phyloP scores from a whole-genome alignment of 2,329 filamentous ascomycete genomes.

The Ilyonectria robusta region DNA sequence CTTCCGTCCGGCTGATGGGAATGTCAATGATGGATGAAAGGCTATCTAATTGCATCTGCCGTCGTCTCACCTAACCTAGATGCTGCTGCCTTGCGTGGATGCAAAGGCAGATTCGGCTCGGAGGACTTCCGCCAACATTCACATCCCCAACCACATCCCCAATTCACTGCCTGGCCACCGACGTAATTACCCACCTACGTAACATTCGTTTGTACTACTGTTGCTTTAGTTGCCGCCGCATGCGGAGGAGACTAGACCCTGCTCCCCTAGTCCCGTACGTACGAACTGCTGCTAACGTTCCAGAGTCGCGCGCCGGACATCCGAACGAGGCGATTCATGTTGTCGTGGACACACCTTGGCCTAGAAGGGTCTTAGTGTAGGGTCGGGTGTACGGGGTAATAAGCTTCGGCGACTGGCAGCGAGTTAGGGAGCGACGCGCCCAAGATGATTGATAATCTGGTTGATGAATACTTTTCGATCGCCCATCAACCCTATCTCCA shows the following conservation, averaged over 20 bases:
- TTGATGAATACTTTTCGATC: conserved; percentile 2
- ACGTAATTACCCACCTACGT: background rate
- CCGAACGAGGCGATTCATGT: background rate
- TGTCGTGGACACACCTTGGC: background rate
- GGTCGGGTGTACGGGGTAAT: conserved; percentile 20
- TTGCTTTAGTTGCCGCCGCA: conserved; percentile 1
- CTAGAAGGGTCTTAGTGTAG: conserved; percentile 1
- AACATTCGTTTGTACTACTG: background rate
- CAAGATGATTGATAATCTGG: conserved; percentile 6
- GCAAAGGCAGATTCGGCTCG: background rate
- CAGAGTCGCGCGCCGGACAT: conserved; percentile 11
- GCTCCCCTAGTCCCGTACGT: background rate
- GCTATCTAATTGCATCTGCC: background rate
- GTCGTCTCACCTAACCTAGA: background rate
- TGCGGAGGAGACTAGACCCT: conserved; percentile 2
- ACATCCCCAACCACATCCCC: background rate
- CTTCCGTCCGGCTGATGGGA: conserved; percentile 1
- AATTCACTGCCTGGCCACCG: background rate
- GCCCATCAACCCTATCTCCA: conserved; percentile 3
- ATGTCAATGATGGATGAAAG: conserved; percentile 1
- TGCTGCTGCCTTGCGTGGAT: background rate
- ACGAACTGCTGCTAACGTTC: background rate
- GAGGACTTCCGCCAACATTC: background rate
- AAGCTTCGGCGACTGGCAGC: background rate
- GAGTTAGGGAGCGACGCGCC: conserved; percentile 1